Evolutionary conservation across 768 basidiomycete genomes (phyloP).

Genomic region (Podaxis mareebaensis): DNA sequence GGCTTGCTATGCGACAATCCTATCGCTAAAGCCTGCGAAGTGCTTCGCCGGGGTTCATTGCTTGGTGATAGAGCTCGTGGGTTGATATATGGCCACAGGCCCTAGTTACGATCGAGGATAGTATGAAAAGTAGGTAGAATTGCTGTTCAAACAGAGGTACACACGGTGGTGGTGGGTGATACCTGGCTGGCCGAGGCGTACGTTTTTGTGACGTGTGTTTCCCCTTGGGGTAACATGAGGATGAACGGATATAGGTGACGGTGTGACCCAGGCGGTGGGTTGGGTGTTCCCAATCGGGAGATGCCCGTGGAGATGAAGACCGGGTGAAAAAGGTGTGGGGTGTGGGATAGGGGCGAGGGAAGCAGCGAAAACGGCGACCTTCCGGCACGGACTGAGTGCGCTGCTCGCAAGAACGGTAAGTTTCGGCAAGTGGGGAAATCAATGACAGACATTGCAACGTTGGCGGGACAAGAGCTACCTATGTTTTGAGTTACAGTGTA

Average conservation of each 20-base stretch:
- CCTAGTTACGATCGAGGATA: not conserved
- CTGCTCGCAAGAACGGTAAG: not conserved
- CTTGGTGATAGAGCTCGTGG: not conserved
- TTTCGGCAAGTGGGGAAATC: no score
- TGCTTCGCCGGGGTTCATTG: not conserved
- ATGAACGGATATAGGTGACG: not conserved
- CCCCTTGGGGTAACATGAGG: not conserved
- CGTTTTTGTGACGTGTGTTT: not conserved
- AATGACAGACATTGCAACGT: no score
- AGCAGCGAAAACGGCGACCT: constrained; percentile 2
- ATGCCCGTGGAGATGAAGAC: no score
- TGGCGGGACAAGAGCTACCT: not conserved
- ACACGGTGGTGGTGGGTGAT: not conserved
- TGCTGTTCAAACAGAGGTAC: not conserved
- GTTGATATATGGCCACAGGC: not conserved
- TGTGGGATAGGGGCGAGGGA: not conserved
- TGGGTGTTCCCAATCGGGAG: not conserved
- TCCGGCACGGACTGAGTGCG: constrained; percentile 1
- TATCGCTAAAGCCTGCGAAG: not conserved
- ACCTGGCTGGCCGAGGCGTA: not conserved
- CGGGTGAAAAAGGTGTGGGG: no score
- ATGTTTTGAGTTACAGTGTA: not conserved
- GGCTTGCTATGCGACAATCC: not conserved
- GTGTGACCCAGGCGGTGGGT: not conserved
- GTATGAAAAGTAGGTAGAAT: not conserved